Conservation (phyloP, 768 basidiomycete genomes). For the Polyporus arcularius region DNA sequence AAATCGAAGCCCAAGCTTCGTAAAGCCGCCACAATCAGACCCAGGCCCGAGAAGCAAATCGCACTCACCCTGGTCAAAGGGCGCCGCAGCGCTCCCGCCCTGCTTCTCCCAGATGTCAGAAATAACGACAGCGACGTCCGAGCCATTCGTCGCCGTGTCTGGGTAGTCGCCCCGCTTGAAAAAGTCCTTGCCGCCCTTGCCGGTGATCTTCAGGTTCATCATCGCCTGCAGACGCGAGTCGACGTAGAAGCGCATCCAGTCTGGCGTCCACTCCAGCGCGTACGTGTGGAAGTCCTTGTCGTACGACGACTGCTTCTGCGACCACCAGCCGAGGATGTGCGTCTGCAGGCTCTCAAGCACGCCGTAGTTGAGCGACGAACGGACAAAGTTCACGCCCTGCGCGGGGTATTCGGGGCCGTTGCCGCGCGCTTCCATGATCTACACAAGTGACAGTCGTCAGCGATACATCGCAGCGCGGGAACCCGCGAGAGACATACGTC, state of each 20-base stretch:
- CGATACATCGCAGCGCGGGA: too few relatives aligned
- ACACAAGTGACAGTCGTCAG: background rate
- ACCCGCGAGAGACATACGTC: slow-evolving; percentile 43
- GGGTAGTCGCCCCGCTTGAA: slow-evolving; percentile 57
- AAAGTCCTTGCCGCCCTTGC: slow-evolving; percentile 46
- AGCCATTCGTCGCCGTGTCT: slow-evolving; percentile 44
- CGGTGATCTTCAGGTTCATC: slow-evolving; percentile 50
- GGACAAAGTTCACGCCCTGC: slow-evolving; percentile 48
- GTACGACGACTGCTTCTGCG: slow-evolving; percentile 46
- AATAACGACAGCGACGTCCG: slow-evolving; percentile 40
- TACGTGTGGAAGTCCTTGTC: slow-evolving; percentile 54
- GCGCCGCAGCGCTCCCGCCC: slow-evolving; percentile 48
- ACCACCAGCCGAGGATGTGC: slow-evolving; percentile 45
- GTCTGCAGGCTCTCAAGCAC: slow-evolving; percentile 44
- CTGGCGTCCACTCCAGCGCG: slow-evolving; percentile 59
- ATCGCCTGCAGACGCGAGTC: slow-evolving; percentile 54
- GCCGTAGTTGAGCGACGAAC: slow-evolving; percentile 72
- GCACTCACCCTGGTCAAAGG: slow-evolving; percentile 53
- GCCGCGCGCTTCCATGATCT: slow-evolving; percentile 58
- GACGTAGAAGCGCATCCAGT: slow-evolving; percentile 55
- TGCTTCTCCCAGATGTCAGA: slow-evolving; percentile 51
- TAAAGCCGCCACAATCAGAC: background rate
- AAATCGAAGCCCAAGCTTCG: background rate
- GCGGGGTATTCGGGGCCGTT: slow-evolving; percentile 44
- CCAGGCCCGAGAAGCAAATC: slow-evolving; percentile 1